Conservation (phyloP, 305 asterid genomes). For the Andrographis paniculata region DNA sequence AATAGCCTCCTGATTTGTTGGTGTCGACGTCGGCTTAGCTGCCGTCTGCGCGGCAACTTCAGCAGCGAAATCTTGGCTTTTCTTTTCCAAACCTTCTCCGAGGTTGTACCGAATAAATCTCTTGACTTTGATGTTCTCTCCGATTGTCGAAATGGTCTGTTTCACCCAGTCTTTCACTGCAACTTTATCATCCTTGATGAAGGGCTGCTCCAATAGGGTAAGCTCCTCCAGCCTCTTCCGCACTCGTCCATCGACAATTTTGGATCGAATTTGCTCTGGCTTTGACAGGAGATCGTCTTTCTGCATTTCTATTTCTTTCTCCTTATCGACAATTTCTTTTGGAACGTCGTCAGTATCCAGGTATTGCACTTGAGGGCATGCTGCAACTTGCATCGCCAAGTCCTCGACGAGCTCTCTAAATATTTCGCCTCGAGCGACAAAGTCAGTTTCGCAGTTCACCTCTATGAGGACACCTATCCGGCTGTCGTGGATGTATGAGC, state of each 20-base stretch:
- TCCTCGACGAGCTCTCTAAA: slow-evolving; percentile 83
- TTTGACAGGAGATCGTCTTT: slow-evolving; percentile 80
- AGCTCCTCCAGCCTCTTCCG: slow-evolving; percentile 80
- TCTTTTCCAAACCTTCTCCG: slow-evolving; percentile 97
- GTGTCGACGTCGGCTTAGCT: slow-evolving; percentile 40
- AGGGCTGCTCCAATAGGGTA: slow-evolving; percentile 86
- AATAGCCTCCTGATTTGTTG: slow-evolving; percentile 47
- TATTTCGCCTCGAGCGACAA: slow-evolving; percentile 90
- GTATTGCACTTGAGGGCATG: slow-evolving; percentile 87
- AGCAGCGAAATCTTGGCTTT: slow-evolving; percentile 87
- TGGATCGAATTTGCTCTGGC: slow-evolving; percentile 86
- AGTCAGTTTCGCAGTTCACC: slow-evolving; percentile 96
- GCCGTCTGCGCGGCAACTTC: slow-evolving; percentile 98
- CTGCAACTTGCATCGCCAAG: slow-evolving; percentile 98
- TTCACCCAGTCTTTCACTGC: slow-evolving; percentile 88
- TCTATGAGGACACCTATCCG: slow-evolving; percentile 86
- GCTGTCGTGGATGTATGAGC: slow-evolving; percentile 83
- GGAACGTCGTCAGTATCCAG: slow-evolving; percentile 73
- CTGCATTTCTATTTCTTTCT: slow-evolving; percentile 82
- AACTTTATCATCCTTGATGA: slow-evolving; percentile 81
- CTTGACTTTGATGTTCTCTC: slow-evolving; percentile 86
- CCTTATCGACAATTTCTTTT: slow-evolving; percentile 58
- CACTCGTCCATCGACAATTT: slow-evolving; percentile 88
- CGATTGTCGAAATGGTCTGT: slow-evolving; percentile 80
- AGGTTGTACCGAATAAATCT: slow-evolving; percentile 78